A percentile compares a stretch with the other conserved stretches of the same genome.
These are phyloP conservation scores for Rhododendron ferrugineum DNA, from an alignment of 148 eudicot species.

Conservation along the genomic window DNA sequence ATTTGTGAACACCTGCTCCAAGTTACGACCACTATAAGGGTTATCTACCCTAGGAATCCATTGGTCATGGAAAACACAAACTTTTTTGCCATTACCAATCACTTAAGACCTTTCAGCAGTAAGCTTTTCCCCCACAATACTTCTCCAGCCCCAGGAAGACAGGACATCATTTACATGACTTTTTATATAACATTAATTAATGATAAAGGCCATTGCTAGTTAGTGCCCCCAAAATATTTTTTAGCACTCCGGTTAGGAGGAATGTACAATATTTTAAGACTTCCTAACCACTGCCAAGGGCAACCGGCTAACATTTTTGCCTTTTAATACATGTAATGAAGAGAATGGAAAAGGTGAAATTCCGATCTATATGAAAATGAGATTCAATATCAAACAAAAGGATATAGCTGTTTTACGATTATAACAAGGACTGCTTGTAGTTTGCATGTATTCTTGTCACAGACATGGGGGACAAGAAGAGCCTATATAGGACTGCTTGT, in stretches of 20 bases:
- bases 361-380: neutral
- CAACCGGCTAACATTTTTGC: too few relatives aligned
- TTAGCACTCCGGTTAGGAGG: too few relatives aligned
- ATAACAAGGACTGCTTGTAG: neutral
- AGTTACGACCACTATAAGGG: neutral
- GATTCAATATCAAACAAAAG: neutral
- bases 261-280: too few relatives aligned
- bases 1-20: neutral
- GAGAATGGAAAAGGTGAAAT: neutral
- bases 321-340: neutral
- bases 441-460: too few relatives aligned
- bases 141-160: neutral
- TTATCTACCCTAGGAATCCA: neutral
- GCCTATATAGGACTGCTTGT: too few relatives aligned
- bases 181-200: too few relatives aligned
- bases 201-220: too few relatives aligned
- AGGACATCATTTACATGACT: too few relatives aligned
- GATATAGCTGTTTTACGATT: neutral
- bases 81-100: neutral
- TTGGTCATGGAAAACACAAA: neutral
- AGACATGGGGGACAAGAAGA: too few relatives aligned
- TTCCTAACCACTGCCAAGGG: too few relatives aligned
- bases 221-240: too few relatives aligned
- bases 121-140: neutral
- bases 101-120: neutral